phyloP scores from a whole-genome alignment of 2,329 filamentous ascomycete genomes.

The Dactylellina parvicollis region DNA sequence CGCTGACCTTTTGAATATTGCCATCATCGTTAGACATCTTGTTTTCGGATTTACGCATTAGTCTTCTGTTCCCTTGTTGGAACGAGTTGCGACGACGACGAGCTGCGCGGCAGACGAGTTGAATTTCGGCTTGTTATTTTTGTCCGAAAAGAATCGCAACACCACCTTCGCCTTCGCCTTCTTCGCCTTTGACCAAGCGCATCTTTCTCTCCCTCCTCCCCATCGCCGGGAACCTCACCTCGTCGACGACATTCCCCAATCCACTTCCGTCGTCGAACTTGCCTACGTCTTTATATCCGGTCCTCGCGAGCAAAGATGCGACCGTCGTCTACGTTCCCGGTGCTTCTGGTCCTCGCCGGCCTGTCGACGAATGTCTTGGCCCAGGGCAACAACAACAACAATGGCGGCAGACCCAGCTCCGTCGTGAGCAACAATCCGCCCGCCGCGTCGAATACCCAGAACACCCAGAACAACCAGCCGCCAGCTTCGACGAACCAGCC shows the following conservation, averaged over 20 bases:
- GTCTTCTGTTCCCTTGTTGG: not conserved
- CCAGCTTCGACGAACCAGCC: not conserved
- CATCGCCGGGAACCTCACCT: not conserved
- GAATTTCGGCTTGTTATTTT: constrained; percentile 3
- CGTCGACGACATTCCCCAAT: not conserved
- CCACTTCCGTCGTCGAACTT: not conserved
- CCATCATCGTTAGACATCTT: too few species aligned
- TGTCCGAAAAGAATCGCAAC: constrained; percentile 3
- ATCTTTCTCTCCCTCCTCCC: not conserved
- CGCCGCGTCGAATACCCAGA: not conserved
- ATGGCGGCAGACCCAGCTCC: constrained; percentile 7
- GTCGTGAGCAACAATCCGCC: constrained; percentile 4
- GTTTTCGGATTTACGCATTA: not conserved
- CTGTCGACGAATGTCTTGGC: constrained; percentile 43
- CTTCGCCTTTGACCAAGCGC: not conserved
- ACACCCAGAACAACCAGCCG: constrained; percentile 1
- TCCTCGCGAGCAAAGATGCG: constrained; percentile 20
- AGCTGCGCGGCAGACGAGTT: not conserved
- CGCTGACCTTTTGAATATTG: too few species aligned
- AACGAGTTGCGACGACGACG: constrained; percentile 34
- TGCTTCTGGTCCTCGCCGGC: constrained; percentile 38
- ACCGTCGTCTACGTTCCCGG: constrained; percentile 35
- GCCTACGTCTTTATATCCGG: not conserved
- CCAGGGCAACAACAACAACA: constrained; percentile 37
- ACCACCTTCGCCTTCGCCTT: not conserved